Base-by-base conservation (phyloP, 768 basidiomycete species). In the Amanita exitialis region DNA sequence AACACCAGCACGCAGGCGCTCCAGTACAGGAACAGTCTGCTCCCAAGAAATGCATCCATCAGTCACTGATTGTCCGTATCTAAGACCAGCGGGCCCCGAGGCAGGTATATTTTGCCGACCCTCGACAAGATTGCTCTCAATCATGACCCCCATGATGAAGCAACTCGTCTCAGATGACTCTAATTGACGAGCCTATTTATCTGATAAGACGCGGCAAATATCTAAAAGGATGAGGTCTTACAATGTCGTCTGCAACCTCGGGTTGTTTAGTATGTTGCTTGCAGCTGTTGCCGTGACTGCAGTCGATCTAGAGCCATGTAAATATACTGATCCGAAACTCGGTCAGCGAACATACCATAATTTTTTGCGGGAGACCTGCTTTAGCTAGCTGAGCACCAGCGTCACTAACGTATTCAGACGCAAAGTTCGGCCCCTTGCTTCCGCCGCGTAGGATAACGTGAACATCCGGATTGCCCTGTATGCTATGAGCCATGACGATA, bases 371-470 rank as follows among this genome's bases (percentile, higher is more conserved):
- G 34, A 96, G 70, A 6, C 80, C 83, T 6, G 90, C 87, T 66
- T 95, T 97, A 32, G 64, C 65, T 35, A 97, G 72, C 61, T 89
- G 88, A 53, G 71, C 78, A 18, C 79, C 80, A 52, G 83, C 82
- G 34, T 86, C 84, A 43, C 78, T 76, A 51, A 97, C 90, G 63
- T 79, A 80, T 61, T 92, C 82, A 9, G 82, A 80, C 1, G 74
- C 67, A 67, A 85, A 99, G 65, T 97, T 98, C 1, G 96, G 94
- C 2, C 95, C 94, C 53, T 79, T 80, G 42, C 83, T 72, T 13
- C 91, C 90, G 23, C 96, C 96, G 37, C 96, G 83, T 44, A 98
- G 77, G 58, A 99, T 99, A 50, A 99, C 79, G 62, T 99, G 95
- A 13, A 91, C 93, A 64, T 82, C 87, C 41, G 82, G 85, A 65